These are phyloP conservation scores for Candida nonsorbophila DNA, from an alignment of 805 yeast genomes.

Conservation along the genomic window DNA sequence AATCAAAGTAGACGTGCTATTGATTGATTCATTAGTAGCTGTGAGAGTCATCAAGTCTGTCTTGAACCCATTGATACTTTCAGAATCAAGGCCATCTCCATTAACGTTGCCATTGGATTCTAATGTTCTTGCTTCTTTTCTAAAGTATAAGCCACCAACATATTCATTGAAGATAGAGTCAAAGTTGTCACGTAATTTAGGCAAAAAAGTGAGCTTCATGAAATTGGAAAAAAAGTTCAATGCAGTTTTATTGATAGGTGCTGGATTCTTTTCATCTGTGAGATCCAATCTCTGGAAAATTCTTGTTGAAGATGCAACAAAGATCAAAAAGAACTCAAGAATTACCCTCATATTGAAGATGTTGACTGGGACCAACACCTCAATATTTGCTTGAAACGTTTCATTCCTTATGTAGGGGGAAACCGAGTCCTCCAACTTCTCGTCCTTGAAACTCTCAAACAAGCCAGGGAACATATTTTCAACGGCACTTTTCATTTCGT, in stretches of 20 bases:
- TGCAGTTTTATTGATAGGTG: constrained; percentile 12
- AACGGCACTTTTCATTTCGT: constrained; percentile 11
- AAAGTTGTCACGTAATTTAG: constrained; percentile 56
- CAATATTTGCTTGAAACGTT: constrained; percentile 49
- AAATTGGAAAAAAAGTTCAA: constrained; percentile 53
- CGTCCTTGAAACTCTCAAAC: constrained; percentile 2
- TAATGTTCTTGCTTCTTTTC: too few species aligned
- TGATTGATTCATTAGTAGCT: neutral
- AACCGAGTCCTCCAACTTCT: constrained; percentile 5
- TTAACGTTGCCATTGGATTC: too few species aligned
- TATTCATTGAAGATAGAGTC: constrained; percentile 44
- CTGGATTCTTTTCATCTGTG: constrained; percentile 6
- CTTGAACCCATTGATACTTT: constrained; percentile 1
- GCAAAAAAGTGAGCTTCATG: constrained; percentile 60
- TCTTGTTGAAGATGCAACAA: constrained; percentile 55
- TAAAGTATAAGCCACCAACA: too few species aligned
- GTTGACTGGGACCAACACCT: constrained; percentile 62
- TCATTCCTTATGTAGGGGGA: constrained; percentile 58
- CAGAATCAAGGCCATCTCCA: constrained; percentile 2
- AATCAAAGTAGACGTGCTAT: constrained; percentile 10
- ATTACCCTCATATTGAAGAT: constrained; percentile 77
- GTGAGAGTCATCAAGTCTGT: constrained; percentile 1
- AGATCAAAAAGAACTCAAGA: constrained; percentile 65
- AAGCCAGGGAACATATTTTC: constrained; percentile 10
- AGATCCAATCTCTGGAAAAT: constrained; percentile 19